phyloP scores from a whole-genome alignment of 2,329 filamentous ascomycete genomes.

The Monilinia fructicola region DNA sequence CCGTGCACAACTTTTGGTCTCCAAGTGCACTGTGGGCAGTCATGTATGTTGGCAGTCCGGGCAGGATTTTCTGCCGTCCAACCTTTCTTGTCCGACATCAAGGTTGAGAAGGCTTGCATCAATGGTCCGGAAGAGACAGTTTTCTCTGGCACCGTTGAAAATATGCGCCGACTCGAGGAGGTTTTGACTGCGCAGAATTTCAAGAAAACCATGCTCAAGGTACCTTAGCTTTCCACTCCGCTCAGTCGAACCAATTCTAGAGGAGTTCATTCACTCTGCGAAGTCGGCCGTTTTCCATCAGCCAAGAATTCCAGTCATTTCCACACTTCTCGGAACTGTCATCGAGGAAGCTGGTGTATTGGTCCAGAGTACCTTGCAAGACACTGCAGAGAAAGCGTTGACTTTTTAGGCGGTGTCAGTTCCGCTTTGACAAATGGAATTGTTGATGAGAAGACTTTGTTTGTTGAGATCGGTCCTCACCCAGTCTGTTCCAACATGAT shows the following conservation, averaged over 20 bases:
- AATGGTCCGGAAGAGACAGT: conserved; percentile 76
- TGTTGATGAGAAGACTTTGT: conserved; percentile 66
- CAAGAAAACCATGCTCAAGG: conserved; percentile 60
- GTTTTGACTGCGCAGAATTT: conserved; percentile 52
- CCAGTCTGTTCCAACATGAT: conserved; percentile 67
- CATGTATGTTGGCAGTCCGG: conserved; percentile 63
- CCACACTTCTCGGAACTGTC: conserved; percentile 62
- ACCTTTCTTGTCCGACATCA: conserved; percentile 19
- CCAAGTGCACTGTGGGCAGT: conserved; percentile 63
- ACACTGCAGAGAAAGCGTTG: conserved; percentile 67
- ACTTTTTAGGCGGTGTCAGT: conserved; percentile 65
- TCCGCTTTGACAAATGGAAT: conserved; percentile 35
- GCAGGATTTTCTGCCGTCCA: conserved; percentile 32
- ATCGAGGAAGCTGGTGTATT: conserved; percentile 54
- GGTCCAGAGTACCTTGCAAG: conserved; percentile 61
- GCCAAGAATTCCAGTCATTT: conserved; percentile 62
- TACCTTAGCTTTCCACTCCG: conserved; percentile 67
- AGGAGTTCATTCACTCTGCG: conserved; percentile 56
- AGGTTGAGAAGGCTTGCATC: conserved; percentile 60
- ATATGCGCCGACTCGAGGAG: conserved; percentile 52
- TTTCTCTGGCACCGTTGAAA: conserved; percentile 57
- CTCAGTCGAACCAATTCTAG: conserved; percentile 63
- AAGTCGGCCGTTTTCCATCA: conserved; percentile 54
- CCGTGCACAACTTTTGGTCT: conserved; percentile 63
- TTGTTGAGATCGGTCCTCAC: conserved; percentile 68